Conservation (phyloP, 345 rosid genomes). For the Euphorbia pulcherrima region DNA sequence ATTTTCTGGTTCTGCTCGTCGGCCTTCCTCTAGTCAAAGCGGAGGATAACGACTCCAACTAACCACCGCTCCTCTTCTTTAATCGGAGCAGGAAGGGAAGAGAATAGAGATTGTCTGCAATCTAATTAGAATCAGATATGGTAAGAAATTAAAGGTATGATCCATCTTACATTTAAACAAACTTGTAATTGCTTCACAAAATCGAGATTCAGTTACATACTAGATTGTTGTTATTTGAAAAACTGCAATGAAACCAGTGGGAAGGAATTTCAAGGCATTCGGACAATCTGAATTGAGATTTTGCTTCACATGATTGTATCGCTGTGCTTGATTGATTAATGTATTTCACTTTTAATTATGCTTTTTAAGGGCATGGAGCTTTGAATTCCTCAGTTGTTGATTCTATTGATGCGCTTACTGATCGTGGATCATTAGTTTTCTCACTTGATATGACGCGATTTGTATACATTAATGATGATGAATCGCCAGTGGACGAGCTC, state of each 20-base stretch:
- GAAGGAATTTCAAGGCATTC: not conserved
- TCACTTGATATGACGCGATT: conserved; percentile 67
- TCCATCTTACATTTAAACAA: not conserved
- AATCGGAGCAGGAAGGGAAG: not conserved
- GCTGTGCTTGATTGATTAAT: not conserved
- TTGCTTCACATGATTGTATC: not conserved
- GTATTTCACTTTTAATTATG: not conserved
- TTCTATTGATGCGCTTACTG: not conserved
- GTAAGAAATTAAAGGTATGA: not conserved
- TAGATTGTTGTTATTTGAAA: not conserved
- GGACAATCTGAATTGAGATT: not conserved
- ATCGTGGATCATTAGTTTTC: conserved; percentile 22
- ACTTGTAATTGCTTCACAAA: not conserved
- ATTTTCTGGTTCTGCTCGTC: not conserved
- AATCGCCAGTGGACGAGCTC: conserved; percentile 52
- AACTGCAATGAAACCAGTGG: not conserved
- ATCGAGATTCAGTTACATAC: not conserved
- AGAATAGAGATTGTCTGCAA: not conserved
- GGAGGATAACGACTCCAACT: not conserved
- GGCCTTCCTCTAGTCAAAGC: not conserved
- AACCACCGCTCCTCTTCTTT: not conserved
- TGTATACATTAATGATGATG: conserved; percentile 80
- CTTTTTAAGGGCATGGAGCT: not conserved
- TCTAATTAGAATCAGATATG: not conserved
- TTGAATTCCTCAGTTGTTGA: not conserved